These are phyloP conservation scores for Juncus effusus DNA, from an alignment of 176 grass and related monocot species.

Conservation along the genomic window DNA sequence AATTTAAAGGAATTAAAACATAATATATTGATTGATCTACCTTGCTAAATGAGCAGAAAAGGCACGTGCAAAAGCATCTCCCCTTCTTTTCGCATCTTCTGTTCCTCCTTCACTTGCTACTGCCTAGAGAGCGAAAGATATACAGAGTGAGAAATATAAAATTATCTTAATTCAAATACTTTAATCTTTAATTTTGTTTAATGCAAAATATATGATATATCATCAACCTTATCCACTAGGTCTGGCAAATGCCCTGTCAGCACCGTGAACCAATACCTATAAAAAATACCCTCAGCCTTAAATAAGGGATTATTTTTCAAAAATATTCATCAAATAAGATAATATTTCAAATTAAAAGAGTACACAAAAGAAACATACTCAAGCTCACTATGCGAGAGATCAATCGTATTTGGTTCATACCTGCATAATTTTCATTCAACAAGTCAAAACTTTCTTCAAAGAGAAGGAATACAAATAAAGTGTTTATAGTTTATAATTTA, in stretches of 20 bases:
- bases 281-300: background rate
- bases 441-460: no score
- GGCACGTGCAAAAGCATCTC: constrained; percentile 92
- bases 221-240: constrained; percentile 78
- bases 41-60: constrained; percentile 98
- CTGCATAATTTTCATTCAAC: constrained; percentile 38
- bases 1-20: constrained; percentile 16
- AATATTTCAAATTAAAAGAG: constrained; percentile 25
- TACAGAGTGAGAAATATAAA: background rate
- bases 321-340: constrained; percentile 11
- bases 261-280: constrained; percentile 89
- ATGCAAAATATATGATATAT: constrained; percentile 25
- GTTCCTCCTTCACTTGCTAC: constrained; percentile 99
- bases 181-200: constrained; percentile 12
- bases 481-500: no score
- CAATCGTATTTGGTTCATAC: constrained; percentile 97
- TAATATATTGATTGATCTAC: constrained; percentile 27
- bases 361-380: constrained; percentile 49
- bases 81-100: constrained; percentile 87
- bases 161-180: background rate
- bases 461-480: no score
- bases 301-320: constrained; percentile 25
- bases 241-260: constrained; percentile 79
- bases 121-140: constrained; percentile 46
- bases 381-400: constrained; percentile 83